phyloP scores from a whole-genome alignment of 345 rosid genomes.

The Limnanthes douglasii region DNA sequence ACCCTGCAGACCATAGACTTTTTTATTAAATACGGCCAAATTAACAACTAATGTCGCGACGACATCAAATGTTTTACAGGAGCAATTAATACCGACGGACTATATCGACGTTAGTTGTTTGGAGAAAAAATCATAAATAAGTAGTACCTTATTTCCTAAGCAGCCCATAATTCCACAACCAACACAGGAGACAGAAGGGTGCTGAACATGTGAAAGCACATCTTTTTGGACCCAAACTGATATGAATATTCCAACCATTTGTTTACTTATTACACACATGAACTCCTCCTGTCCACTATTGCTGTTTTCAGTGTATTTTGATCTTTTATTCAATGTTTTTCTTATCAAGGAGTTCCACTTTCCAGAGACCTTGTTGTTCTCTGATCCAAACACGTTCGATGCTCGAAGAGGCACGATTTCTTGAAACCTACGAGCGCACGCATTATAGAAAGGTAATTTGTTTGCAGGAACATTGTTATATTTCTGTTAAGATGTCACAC shows the following conservation, averaged over 20 bases:
- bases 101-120: background rate
- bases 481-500: too few species aligned
- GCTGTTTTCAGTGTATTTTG: background rate
- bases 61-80: slow-evolving; percentile 3
- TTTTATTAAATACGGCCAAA: background rate
- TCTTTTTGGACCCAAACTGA: slow-evolving; percentile 52
- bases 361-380: slow-evolving; percentile 23
- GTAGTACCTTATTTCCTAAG: slow-evolving; percentile 63
- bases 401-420: slow-evolving; percentile 63
- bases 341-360: slow-evolving; percentile 67
- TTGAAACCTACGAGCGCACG: slow-evolving; percentile 53
- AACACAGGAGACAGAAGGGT: slow-evolving; percentile 55
- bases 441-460: too few species aligned
- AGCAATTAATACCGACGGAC: slow-evolving; percentile 14
- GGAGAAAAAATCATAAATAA: background rate
- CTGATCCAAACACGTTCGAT: slow-evolving; percentile 45
- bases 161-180: slow-evolving; percentile 81
- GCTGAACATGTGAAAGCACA: slow-evolving; percentile 30
- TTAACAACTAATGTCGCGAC: too few species aligned
- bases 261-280: slow-evolving; percentile 49
- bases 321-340: slow-evolving; percentile 33
- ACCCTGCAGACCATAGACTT: slow-evolving; percentile 27
- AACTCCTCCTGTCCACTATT: slow-evolving; percentile 17
- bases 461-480: too few species aligned
- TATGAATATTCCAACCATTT: slow-evolving; percentile 70